Evolutionary conservation across 345 rosid species (phyloP).

Genomic region (Noccaea caerulescens): DNA sequence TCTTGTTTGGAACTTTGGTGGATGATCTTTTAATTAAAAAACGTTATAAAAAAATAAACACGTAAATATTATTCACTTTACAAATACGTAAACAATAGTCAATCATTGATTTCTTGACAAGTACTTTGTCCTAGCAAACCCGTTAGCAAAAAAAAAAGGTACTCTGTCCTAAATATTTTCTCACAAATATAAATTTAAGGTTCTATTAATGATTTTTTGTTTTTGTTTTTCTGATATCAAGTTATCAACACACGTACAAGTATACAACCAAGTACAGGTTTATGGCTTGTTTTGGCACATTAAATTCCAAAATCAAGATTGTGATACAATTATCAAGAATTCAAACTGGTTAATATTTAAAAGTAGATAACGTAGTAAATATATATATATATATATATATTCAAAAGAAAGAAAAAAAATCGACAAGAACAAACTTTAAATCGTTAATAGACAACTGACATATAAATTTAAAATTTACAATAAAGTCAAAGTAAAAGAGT

Average conservation of each 20-base stretch:
- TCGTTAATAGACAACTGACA: slow-evolving; percentile 7
- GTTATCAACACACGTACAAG: background rate
- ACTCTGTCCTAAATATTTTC: background rate
- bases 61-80: background rate
- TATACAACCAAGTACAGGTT: background rate
- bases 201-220: background rate
- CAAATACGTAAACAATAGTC: background rate
- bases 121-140: background rate
- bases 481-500: background rate
- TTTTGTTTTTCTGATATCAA: too few species aligned
- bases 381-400: background rate
- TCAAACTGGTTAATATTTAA: background rate
- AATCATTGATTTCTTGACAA: background rate
- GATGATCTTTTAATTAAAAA: background rate
- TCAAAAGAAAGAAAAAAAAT: background rate
- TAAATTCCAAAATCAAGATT: slow-evolving; percentile 8
- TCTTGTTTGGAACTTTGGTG: background rate
- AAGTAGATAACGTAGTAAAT: background rate
- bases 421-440: slow-evolving; percentile 36
- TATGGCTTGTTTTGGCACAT: slow-evolving; percentile 2
- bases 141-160: too few species aligned
- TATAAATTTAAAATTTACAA: background rate
- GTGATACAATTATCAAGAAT: background rate
- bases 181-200: background rate
- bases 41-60: background rate